Conservation (phyloP, 1,284 basidiomycete genomes). For the Ustilago crameri region DNA sequence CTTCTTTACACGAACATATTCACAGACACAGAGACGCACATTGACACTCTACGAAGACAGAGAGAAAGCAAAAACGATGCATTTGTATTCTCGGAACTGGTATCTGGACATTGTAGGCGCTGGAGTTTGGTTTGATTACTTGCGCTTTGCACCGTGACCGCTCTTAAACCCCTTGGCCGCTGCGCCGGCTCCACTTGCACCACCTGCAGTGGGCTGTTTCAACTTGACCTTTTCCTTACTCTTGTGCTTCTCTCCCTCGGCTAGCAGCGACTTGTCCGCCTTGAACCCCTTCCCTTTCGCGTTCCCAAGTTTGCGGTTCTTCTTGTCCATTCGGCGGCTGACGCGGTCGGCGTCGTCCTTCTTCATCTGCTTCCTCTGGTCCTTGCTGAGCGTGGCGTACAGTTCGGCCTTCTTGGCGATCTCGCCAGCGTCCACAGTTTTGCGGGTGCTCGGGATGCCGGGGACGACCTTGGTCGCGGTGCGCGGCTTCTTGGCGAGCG, state of each 20-base stretch:
- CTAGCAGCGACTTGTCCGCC: slow-evolving; percentile 19
- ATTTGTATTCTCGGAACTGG: no score
- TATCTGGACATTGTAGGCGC: no score
- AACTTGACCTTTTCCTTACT: slow-evolving; percentile 40
- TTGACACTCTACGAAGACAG: no score
- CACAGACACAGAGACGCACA: no score
- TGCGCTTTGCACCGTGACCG: no score
- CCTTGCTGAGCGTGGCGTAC: slow-evolving; percentile 51
- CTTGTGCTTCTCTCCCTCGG: slow-evolving; percentile 43
- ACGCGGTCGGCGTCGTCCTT: slow-evolving; percentile 57
- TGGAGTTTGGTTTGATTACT: no score
- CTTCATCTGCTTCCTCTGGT: slow-evolving; percentile 59
- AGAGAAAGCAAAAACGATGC: no score
- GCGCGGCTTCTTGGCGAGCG: slow-evolving; percentile 5
- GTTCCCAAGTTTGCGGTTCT: slow-evolving; percentile 49
- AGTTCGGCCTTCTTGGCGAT: slow-evolving; percentile 45
- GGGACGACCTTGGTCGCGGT: slow-evolving; percentile 21
- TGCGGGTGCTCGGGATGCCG: slow-evolving; percentile 17
- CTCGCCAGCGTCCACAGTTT: slow-evolving; percentile 8
- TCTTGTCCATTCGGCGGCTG: slow-evolving; percentile 62
- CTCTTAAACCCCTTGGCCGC: slow-evolving; percentile 29
- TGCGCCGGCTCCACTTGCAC: slow-evolving; percentile 5
- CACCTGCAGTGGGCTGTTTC: slow-evolving; percentile 22
- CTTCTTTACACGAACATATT: no score
- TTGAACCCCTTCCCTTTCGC: slow-evolving; percentile 1